Evolutionary conservation across 306 rosid species (phyloP), one percentile per base, ranked within the genome.

Genomic region (Sesbania bispinosa): DNA sequence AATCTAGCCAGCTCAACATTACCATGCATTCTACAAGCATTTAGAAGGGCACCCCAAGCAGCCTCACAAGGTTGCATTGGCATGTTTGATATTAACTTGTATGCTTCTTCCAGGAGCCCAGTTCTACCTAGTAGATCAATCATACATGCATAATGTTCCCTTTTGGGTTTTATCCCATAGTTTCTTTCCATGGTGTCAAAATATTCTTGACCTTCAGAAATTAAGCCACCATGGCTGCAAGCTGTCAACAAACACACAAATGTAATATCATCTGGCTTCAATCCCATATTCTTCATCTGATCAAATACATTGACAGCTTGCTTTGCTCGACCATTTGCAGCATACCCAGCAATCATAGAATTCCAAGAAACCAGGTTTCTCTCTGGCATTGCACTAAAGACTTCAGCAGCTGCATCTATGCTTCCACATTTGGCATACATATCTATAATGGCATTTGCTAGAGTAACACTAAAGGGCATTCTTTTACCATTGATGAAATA

Each of bases 381-480:
- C 73, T 77, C 73, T 32, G 81, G 8, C 83, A 78, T 88, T 77
- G 74, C 62, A 19, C 48, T 8, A 13, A 91, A 91, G 62, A 91
- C 67, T 58, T 82, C 67, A 20, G 80, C 70, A 4, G 97, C 88
- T 1, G 76, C 70, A 24, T 69, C 71, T 21, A 91, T 81, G 73
- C 75, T 74, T 59, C 97, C 97, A 77, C 97, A 88, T 55, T 91
- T 91, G 35, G 92, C 92, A 79, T 91, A 88, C 97, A 91, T 88
- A 75, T 83, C 89, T 20, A 87, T 27, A 54, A 85, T 59, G 1
- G 96, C 90, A 66, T 91, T 91, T n/a, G 75, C 80, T 50, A 91
- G 36, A 39, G 89, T 87, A 32, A 69, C 74, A 58, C 88, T 73
- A 2, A 36, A 77, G 60, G 36, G 83, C 38, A 59, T 35, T 69